A percentile compares a stretch with the other conserved stretches of the same genome.
These are phyloP conservation scores for Irpex lacteus DNA, from an alignment of 1,284 basidiomycete species.

Conservation along the genomic window DNA sequence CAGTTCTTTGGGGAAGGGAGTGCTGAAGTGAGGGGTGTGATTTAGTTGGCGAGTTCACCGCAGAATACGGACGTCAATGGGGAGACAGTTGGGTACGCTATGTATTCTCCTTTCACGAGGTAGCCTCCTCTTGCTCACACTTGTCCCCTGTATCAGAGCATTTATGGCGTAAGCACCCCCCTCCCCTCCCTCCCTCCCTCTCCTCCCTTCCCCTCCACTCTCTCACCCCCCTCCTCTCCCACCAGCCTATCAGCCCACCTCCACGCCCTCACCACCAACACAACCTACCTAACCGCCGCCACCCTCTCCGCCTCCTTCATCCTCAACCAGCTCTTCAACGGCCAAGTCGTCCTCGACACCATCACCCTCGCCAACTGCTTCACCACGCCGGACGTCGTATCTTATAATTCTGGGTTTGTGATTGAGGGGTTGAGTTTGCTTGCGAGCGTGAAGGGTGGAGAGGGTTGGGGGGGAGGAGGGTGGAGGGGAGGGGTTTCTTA, in stretches of 20 bases:
- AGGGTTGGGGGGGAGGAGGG: background rate
- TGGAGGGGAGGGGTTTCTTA: background rate
- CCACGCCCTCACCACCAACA: background rate
- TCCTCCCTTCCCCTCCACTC: background rate
- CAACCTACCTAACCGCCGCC: background rate
- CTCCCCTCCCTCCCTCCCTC: background rate
- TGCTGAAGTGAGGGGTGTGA: too few relatives aligned
- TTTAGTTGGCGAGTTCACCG: background rate
- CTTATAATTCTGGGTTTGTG: constrained; percentile 4
- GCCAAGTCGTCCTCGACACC: background rate
- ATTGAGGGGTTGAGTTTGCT: constrained; percentile 8
- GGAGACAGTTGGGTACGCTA: constrained; percentile 8
- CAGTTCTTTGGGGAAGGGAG: background rate
- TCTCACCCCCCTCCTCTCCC: background rate
- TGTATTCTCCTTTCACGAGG: too few relatives aligned
- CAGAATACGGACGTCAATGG: constrained; percentile 5
- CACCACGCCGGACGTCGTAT: background rate
- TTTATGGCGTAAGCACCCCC: constrained; percentile 6
- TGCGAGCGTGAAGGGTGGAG: background rate
- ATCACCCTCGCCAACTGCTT: constrained; percentile 4
- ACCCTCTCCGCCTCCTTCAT: constrained; percentile 7
- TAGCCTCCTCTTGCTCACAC: too few relatives aligned
- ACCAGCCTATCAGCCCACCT: constrained; percentile 9
- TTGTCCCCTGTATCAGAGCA: background rate
- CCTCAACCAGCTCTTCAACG: constrained; percentile 5